Evolutionary conservation across 148 eudicot genomes (phyloP), one percentile per base, ranked within the genome.

Genomic region (Amaranthus palmeri): DNA sequence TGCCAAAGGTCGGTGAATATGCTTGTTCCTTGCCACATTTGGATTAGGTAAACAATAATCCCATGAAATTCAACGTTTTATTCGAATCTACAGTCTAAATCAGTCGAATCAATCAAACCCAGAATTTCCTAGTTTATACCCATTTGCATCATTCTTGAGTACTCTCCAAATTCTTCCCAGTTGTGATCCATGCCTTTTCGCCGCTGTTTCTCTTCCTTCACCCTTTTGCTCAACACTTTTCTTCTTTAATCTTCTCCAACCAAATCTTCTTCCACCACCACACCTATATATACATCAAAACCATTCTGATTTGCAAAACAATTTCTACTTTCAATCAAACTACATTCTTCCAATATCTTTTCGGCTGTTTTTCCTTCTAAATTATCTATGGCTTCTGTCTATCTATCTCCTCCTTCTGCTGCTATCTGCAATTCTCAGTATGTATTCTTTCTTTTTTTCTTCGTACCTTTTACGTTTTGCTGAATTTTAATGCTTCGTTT

Each of bases 311-410:
- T 25, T 25, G 7, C 7, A 45, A 14, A 17, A 63, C 46, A 61
- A 13, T 40, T 45, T 63, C 1, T 14, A 13, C 13, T 45, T 43
- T 9, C 12, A 40, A 40, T 18, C 15, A 10, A 61, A 61, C 41
- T 63, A 6, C 10, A 4, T 14, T 5, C 7, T 46, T 47, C 13
- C 40, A 46, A 65, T 52, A 7, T 8, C 40, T 65, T 65, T 46
- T 65, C n/a, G 67, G 40, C 13, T 13, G 45, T 36, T 62, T 43
- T 62, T 43, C 66, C 5, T 61, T 15, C 25, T 65, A 17, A 36
- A 8, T 13, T 18, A 40, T 65, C 58, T 75, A 89, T 89, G 96
- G 92, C 90, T 72, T 82, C 92, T 67, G 68, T 82, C 65, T 80
- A 79, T 72, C 78, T 84, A 53, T 85, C 85, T 80, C 65, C 82